phyloP scores from a whole-genome alignment of 371 early-diverging fungal species.

The Thermomucor indicae-seudaticae region DNA sequence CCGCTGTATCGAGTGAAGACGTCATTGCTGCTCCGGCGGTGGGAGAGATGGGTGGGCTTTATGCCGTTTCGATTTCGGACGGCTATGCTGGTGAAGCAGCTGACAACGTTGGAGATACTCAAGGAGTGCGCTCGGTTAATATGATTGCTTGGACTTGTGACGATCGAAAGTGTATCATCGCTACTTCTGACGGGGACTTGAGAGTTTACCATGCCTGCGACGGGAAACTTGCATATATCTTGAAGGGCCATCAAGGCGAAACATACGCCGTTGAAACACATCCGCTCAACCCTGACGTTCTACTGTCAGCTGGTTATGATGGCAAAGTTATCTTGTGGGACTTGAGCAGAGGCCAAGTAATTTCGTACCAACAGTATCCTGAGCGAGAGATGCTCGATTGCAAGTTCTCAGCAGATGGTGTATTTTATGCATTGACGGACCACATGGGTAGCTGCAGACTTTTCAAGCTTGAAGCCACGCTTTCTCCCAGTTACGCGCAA shows the following conservation, averaged over 20 bases:
- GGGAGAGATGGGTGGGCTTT: not conserved
- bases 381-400: slow-evolving; percentile 44
- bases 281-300: slow-evolving; percentile 61
- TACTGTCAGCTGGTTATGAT: slow-evolving; percentile 83
- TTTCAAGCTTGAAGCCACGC: slow-evolving; percentile 59
- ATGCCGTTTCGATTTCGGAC: no score
- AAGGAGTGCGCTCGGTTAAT: no score
- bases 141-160: slow-evolving; percentile 62
- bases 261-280: slow-evolving; percentile 77
- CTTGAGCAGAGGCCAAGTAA: slow-evolving; percentile 17
- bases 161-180: slow-evolving; percentile 58
- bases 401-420: slow-evolving; percentile 54
- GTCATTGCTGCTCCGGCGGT: no score
- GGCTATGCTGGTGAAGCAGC: no score
- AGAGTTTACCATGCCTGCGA: slow-evolving; percentile 57
- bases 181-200: slow-evolving; percentile 57
- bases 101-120: no score
- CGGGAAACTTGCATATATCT: slow-evolving; percentile 49
- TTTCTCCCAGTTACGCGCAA: slow-evolving; percentile 49
- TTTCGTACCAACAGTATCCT: slow-evolving; percentile 24
- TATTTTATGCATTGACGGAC: slow-evolving; percentile 65
- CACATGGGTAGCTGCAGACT: slow-evolving; percentile 67
- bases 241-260: slow-evolving; percentile 61
- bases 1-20: no score
- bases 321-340: slow-evolving; percentile 87